A percentile compares a stretch with the other conserved stretches of the same genome.
Conservation (phyloP, 768 basidiomycete species). For the Auriscalpium orientale region DNA sequence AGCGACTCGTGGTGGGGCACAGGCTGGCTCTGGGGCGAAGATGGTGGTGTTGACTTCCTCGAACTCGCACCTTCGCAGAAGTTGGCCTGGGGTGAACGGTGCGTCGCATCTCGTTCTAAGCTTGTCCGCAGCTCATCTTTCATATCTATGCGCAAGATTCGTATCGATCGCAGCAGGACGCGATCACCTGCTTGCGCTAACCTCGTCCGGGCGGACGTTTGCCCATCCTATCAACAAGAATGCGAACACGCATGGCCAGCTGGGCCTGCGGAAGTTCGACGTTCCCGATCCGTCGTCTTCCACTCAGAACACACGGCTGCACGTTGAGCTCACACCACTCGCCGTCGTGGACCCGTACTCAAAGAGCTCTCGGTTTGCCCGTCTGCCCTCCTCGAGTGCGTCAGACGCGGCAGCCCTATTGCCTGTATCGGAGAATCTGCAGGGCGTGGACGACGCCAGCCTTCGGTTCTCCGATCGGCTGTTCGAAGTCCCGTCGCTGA, state of each 20-base stretch:
- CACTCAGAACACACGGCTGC: constrained; percentile 26
- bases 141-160: constrained; percentile 45
- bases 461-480: constrained; percentile 63
- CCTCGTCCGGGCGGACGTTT: constrained; percentile 69
- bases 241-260: constrained; percentile 78
- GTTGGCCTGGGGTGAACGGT: constrained; percentile 66
- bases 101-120: constrained; percentile 7
- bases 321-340: constrained; percentile 52
- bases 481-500: constrained; percentile 71
- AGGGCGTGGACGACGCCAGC: constrained; percentile 27
- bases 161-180: constrained; percentile 64
- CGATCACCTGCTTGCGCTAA: constrained; percentile 66
- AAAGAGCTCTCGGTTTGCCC: constrained; percentile 36
- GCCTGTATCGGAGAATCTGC: constrained; percentile 10
- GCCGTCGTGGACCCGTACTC: constrained; percentile 43
- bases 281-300: constrained; percentile 30
- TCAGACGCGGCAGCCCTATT: constrained; percentile 26
- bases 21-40: constrained; percentile 50
- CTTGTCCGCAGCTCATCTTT: background rate
- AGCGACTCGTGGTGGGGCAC: constrained; percentile 54
- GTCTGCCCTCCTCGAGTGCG: constrained; percentile 23
- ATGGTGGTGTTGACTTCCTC: constrained; percentile 44
- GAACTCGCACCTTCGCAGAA: constrained; percentile 53
- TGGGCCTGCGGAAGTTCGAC: constrained; percentile 65
- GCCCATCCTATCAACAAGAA: constrained; percentile 65